Evolutionary conservation across 2,329 filamentous ascomycete species (phyloP), one percentile per base, ranked within the genome.

Genomic region (Aureobasidium vineae): DNA sequence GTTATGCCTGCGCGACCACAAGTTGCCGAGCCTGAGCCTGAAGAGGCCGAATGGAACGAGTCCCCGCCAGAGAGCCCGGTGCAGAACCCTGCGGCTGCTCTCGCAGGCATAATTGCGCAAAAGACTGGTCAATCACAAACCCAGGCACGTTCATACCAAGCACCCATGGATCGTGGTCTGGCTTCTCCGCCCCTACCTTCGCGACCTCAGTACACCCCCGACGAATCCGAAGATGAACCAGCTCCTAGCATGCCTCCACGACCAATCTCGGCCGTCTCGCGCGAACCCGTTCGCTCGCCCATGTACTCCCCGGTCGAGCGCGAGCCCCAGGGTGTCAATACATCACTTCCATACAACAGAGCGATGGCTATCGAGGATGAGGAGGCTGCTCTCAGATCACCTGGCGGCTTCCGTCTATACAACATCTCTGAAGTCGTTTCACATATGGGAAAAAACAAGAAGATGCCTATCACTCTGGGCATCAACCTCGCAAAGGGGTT

Each of bases 351-450:
- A 8, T 82, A 83, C 71, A 85, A 83, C 70, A 75, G 85, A 72
- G 77, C 78, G 57, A 75, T 79, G 31, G 71, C 67, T 47, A 36
- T 79, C 66, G 70, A 71, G 38, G 77, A 80, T 63, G 79, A 82
- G 59, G 79, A 84, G 2, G 80, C 82, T 28, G 69, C 75, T 1
- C 72, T 77, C 16, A 71, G 72, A 36, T 88, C 89, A 1, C 90
- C 91, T 5, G 90, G 91, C 21, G 91, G 91, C 1, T 98, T 93
- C 75, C 93, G 96, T 74, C 83, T 98, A 77, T 98, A 97, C 79
- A 97, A 97, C 73, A 93, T 98, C 73, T 96, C 93, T 75, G 94
- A 98, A 79, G 97, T 97, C 90, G 87, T 97, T 5, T 94, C 92
- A n/a, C 87, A 95, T 52, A 93, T 97, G 87, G 94, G 94, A 66